Evolutionary conservation across 768 basidiomycete genomes (phyloP).

Genomic region (Boletus eberwhitei): DNA sequence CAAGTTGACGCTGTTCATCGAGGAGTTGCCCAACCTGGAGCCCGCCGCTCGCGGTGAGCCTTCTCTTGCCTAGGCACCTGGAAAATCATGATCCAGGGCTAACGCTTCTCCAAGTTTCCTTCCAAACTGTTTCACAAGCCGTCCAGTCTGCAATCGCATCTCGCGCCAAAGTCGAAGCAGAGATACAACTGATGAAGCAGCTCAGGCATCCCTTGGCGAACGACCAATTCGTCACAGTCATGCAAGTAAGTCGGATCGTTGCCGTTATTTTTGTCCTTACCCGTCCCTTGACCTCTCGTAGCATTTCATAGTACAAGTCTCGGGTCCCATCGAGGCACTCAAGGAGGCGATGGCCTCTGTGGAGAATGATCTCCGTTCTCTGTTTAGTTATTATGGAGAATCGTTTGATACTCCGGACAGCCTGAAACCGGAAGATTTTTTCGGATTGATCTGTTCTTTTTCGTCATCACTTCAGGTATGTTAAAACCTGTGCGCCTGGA

Average conservation of each 20-base stretch:
- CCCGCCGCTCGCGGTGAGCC: slow-evolving; percentile 71
- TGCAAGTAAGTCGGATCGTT: slow-evolving; percentile 50
- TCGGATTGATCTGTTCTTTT: slow-evolving; percentile 70
- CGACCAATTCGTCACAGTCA: slow-evolving; percentile 65
- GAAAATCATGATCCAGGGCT: neutral
- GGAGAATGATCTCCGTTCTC: slow-evolving; percentile 53
- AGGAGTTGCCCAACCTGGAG: slow-evolving; percentile 79
- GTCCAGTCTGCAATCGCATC: slow-evolving; percentile 58
- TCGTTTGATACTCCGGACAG: slow-evolving; percentile 58
- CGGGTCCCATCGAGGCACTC: slow-evolving; percentile 59
- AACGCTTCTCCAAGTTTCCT: slow-evolving; percentile 55
- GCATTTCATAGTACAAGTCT: slow-evolving; percentile 37
- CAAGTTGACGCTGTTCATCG: slow-evolving; percentile 63
- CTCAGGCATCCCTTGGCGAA: slow-evolving; percentile 30
- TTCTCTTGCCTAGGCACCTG: neutral
- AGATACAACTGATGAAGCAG: slow-evolving; percentile 46
- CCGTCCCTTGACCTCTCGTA: slow-evolving; percentile 5
- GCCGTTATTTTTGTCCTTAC: neutral
- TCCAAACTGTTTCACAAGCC: slow-evolving; percentile 57
- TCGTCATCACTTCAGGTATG: slow-evolving; percentile 67
- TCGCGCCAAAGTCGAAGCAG: slow-evolving; percentile 51
- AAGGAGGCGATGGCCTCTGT: slow-evolving; percentile 56
- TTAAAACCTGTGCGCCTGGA: neutral
- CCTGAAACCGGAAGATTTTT: slow-evolving; percentile 80
- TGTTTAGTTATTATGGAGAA: slow-evolving; percentile 79